phyloP scores from a whole-genome alignment of 2,329 filamentous ascomycete genomes.

The Cytospora piceicola region DNA sequence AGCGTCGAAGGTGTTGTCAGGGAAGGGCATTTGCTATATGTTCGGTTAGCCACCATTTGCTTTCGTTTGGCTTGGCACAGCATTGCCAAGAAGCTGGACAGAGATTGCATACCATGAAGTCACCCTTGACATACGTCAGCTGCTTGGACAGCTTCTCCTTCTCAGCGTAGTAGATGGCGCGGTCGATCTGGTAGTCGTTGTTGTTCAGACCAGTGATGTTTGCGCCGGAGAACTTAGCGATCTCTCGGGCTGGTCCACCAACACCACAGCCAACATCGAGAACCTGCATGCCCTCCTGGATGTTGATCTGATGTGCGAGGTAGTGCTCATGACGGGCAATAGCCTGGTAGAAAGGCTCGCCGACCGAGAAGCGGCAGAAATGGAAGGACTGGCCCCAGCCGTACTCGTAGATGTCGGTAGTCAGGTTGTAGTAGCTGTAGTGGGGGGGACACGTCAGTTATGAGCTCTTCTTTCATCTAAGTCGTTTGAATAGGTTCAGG shows the following conservation, averaged over 20 bases:
- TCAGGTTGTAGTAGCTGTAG: slow-evolving; percentile 88
- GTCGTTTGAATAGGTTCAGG: too few species aligned
- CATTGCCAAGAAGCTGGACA: too few species aligned
- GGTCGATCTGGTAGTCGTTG: slow-evolving; percentile 98
- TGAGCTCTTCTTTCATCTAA: neutral
- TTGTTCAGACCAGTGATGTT: slow-evolving; percentile 95
- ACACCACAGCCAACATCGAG: slow-evolving; percentile 97
- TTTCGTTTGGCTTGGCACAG: neutral
- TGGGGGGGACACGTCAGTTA: slow-evolving; percentile 31
- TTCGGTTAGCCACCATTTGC: neutral
- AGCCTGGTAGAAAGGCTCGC: slow-evolving; percentile 86
- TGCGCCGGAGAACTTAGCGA: slow-evolving; percentile 90
- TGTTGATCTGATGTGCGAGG: slow-evolving; percentile 84
- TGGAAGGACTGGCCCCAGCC: slow-evolving; percentile 97
- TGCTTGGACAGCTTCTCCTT: slow-evolving; percentile 82
- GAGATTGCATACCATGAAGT: slow-evolving; percentile 76
- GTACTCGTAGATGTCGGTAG: slow-evolving; percentile 96
- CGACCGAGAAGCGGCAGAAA: slow-evolving; percentile 89
- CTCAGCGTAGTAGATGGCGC: slow-evolving; percentile 81
- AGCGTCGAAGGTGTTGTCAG: slow-evolving; percentile 88
- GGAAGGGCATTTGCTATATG: slow-evolving; percentile 85
- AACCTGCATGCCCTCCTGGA: slow-evolving; percentile 85
- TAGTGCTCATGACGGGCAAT: slow-evolving; percentile 98
- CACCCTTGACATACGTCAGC: slow-evolving; percentile 87
- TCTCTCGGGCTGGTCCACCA: slow-evolving; percentile 91